Conservation (phyloP, 2,329 filamentous ascomycete species). For the Madurella mycetomatis region DNA sequence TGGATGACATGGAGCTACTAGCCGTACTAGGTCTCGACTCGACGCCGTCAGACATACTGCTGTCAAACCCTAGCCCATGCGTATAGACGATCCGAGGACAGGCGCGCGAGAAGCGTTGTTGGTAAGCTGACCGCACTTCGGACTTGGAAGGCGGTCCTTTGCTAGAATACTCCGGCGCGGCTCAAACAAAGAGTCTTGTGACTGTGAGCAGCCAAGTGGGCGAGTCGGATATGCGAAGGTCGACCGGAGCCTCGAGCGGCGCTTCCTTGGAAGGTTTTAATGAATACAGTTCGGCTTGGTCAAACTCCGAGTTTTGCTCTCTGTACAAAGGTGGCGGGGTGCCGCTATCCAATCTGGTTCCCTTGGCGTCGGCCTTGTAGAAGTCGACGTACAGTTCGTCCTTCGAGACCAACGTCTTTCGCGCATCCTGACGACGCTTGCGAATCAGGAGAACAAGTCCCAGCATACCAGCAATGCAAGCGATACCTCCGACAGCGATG, state of each 20-base stretch:
- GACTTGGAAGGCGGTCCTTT: background rate
- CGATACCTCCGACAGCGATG: background rate
- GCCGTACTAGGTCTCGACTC: background rate
- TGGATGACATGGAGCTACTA: background rate
- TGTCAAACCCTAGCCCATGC: too few relatives aligned
- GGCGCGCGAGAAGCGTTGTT: background rate
- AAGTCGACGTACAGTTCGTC: conserved; percentile 7
- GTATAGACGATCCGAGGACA: background rate
- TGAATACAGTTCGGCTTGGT: background rate
- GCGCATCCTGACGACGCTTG: background rate
- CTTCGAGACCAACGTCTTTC: background rate
- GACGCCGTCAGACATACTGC: background rate
- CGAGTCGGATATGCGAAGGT: background rate
- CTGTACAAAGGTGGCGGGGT: background rate
- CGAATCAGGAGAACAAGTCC: background rate
- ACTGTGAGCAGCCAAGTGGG: background rate
- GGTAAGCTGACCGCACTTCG: background rate
- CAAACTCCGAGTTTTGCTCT: background rate
- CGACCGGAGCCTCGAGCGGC: background rate
- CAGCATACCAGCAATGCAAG: background rate
- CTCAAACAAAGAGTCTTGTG: background rate
- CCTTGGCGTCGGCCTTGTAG: background rate
- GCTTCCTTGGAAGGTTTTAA: background rate
- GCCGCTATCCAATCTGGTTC: background rate
- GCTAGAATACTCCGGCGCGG: background rate